Percentiles rank a stretch among this genome's conserved stretches.
phyloP scores from a whole-genome alignment of 1,284 basidiomycete species.

The Rhodotorula sp. region DNA sequence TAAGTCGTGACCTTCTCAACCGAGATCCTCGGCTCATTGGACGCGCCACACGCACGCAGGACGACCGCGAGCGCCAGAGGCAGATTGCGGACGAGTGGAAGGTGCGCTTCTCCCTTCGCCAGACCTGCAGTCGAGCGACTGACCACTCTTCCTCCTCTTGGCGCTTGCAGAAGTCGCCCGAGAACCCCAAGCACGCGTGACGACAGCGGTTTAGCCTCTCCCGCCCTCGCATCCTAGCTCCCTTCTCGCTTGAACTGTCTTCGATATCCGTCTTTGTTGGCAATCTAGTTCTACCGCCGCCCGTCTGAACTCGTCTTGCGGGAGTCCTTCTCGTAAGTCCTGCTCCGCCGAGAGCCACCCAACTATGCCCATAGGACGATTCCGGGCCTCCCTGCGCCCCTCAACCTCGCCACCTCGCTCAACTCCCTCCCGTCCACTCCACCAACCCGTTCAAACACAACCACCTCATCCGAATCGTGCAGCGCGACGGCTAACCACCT shows the following conservation, averaged over 20 bases:
- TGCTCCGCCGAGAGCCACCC: background rate
- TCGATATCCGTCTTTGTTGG: no score
- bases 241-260: no score
- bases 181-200: no score
- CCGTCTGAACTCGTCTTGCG: no score
- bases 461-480: constrained; percentile 38
- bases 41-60: background rate
- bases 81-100: constrained; percentile 2
- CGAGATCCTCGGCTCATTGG: background rate
- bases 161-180: no score
- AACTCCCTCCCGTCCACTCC: constrained; percentile 8
- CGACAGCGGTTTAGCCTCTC: no score
- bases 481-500: constrained; percentile 24
- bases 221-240: no score
- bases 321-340: background rate
- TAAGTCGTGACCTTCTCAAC: constrained; percentile 5
- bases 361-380: constrained; percentile 6
- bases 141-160: no score
- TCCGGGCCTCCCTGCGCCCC: constrained; percentile 10
- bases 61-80: background rate
- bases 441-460: constrained; percentile 20
- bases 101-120: background rate
- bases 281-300: no score
- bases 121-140: no score
- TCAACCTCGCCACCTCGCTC: constrained; percentile 23